phyloP scores from a whole-genome alignment of 768 basidiomycete species.

The Rhizopogon vinicolor region DNA sequence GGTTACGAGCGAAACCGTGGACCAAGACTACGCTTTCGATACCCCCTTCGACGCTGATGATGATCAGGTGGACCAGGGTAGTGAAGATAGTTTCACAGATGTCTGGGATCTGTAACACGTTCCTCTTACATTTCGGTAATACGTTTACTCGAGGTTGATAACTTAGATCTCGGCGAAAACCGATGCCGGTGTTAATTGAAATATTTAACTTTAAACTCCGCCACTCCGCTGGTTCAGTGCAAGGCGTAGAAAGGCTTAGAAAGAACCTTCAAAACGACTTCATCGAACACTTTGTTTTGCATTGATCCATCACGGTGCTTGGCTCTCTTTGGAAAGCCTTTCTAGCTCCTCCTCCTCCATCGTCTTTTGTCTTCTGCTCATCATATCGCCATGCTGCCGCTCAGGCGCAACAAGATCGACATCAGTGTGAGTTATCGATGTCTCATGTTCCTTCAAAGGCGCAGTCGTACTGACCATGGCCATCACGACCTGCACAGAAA shows the following conservation, averaged over 20 bases:
- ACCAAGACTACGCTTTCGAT: background rate
- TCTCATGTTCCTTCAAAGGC: conserved; percentile 1
- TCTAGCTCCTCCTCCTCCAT: conserved; percentile 22
- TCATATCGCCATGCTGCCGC: conserved; percentile 57
- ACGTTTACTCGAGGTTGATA: conserved; percentile 9
- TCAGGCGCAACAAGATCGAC: conserved; percentile 89
- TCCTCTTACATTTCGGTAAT: conserved; percentile 1
- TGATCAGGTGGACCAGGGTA: background rate
- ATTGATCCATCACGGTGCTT: background rate
- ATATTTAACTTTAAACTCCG: conserved; percentile 18
- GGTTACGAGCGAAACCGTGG: conserved; percentile 1
- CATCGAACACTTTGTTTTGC: background rate
- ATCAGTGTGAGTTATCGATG: conserved; percentile 63
- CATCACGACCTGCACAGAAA: conserved; percentile 41
- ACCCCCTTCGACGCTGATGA: background rate
- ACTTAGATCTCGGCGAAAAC: conserved; percentile 7
- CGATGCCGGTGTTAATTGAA: conserved; percentile 5
- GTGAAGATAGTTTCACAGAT: conserved; percentile 3
- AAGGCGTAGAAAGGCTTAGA: conserved; percentile 1
- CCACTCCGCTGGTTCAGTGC: conserved; percentile 21
- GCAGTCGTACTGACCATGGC: conserved; percentile 15
- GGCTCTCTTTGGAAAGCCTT: conserved; percentile 9
- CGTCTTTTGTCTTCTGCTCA: conserved; percentile 8
- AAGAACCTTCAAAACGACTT: conserved; percentile 3
- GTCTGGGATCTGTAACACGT: conserved; percentile 8